Evolutionary conservation across 345 rosid genomes (phyloP), one percentile per base, ranked within the genome.

Genomic region (Euclidium syriacum): DNA sequence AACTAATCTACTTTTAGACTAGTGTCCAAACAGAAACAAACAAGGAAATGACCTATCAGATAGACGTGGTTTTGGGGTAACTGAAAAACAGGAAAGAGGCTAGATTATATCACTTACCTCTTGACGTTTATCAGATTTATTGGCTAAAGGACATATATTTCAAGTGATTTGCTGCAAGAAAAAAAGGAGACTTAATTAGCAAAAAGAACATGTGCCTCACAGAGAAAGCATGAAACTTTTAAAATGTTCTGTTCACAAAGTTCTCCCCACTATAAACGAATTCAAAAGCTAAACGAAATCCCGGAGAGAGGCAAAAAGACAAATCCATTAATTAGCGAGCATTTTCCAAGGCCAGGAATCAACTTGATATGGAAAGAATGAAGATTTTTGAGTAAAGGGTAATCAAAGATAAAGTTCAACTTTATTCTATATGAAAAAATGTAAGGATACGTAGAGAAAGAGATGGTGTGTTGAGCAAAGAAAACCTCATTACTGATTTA

Each of bases 181-280:
- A 34, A 11, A 22, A 50, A 20, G 48, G 54, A 25, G 34, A 52
- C 60, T 30, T 34, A 68, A 48, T 56, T 25, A 63, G 65, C 38
- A 25, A 72, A 67, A 42, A 27, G 26, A 75, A 79, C 58, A 64
- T 72, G 63, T 27, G 69, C 77, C 72, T 78, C 82, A 77, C 79
- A 58, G 65, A 77, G 33, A 78, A 80, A 73, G 73, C 67, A 65
- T 71, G 80, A 79, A 59, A 58, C 74, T 63, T 64, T 42, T n/a
- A n/a, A 44, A 48, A 70, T 72, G 67, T 70, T 62, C 44, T 54
- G 15, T 54, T 38, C 71, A 60, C 65, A 22, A 52, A n/a, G n/a
- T n/a, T 58, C 59, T 36, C 50, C 16, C 63, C 19, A 47, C 64
- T 58, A 24, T 11, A 19, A 61, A 20, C 30, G n/a, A 58, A 56